phyloP scores from a whole-genome alignment of 306 rosid genomes.

The Coriaria nepalensis region DNA sequence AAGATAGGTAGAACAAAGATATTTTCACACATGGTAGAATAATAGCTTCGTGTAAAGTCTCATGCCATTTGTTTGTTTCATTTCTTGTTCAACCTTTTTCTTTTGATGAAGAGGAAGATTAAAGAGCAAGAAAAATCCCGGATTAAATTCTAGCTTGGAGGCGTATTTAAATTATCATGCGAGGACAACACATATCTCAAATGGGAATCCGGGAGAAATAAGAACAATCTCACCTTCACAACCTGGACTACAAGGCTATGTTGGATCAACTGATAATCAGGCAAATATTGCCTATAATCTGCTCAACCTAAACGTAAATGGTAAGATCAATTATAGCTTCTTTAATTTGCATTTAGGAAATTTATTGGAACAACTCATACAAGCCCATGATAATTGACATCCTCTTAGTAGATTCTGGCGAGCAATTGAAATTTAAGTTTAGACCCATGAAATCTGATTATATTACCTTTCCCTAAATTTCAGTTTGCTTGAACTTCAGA shows the following conservation, averaged over 20 bases:
- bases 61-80: conserved; percentile 17
- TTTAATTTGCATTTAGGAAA: neutral
- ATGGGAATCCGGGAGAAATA: conserved; percentile 64
- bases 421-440: too few species aligned
- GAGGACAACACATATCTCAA: conserved; percentile 41
- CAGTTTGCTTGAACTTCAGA: too few species aligned
- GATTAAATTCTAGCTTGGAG: conserved; percentile 50
- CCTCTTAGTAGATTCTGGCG: neutral
- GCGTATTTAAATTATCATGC: conserved; percentile 54
- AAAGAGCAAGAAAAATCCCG: conserved; percentile 58
- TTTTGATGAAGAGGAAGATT: conserved; percentile 44
- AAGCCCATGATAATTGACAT: neutral
- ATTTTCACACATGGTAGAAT: conserved; percentile 3
- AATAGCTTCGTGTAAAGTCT: conserved; percentile 15
- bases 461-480: too few species aligned
- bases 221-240: conserved; percentile 75
- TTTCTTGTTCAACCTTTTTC: conserved; percentile 25
- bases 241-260: conserved; percentile 36
- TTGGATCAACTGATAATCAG: conserved; percentile 54
- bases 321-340: conserved; percentile 21
- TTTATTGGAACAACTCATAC: neutral
- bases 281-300: conserved; percentile 41
- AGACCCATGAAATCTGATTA: too few species aligned
- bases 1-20: conserved; percentile 57
- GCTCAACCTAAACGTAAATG: conserved; percentile 78